Base-by-base conservation (phyloP, 305 asterid genomes). In the Solanum hybrid region DNA sequence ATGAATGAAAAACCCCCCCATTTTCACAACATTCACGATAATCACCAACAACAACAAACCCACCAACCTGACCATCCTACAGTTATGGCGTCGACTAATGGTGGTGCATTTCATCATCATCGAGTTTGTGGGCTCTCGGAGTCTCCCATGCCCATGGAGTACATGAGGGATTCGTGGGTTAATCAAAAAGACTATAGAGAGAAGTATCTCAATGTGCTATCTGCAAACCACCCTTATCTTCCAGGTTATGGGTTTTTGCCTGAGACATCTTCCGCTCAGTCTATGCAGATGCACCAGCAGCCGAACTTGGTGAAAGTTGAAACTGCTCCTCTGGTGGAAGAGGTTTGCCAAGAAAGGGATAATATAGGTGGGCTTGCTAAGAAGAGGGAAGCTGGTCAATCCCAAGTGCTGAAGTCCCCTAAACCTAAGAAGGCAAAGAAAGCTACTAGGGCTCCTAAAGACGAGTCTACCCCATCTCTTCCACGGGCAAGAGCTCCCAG, bases 401-500 rank as follows among this genome's bases (percentile, higher is more conserved):
- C 86, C 87, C 92, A 92, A 88, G 76, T 42, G 78, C 89, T 91
- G 16, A 93, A 92, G 79, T 91, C 94, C 89, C 92, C 95, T 1
- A 95, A 93, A 89, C 93, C 94, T 89, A 95, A 95, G 93, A 97
- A 94, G 88, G 94, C 96, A 17, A 96, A 96, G 90, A 93, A 85
- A 90, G 88, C 94, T 89, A 91, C 95, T 29, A 92, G 91, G 89
- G 86, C 89, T 20, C 94, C 92, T 56, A 92, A 79, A 90, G 95
- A 93, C 0, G 95, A 92, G 79, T 90, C 94, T 72, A 72, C 86
- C 46, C 91, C 93, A 38, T 85, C 95, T 20, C 91, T 88, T 72
- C 94, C 90, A 86, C 94, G 95, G 22, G 92, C 95, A 26, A 94
- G 96, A 93, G 93, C 95, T 85, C 96, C 98, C 87, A 97, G 96